phyloP scores from a whole-genome alignment of 306 rosid species.

The Corylus americana region DNA sequence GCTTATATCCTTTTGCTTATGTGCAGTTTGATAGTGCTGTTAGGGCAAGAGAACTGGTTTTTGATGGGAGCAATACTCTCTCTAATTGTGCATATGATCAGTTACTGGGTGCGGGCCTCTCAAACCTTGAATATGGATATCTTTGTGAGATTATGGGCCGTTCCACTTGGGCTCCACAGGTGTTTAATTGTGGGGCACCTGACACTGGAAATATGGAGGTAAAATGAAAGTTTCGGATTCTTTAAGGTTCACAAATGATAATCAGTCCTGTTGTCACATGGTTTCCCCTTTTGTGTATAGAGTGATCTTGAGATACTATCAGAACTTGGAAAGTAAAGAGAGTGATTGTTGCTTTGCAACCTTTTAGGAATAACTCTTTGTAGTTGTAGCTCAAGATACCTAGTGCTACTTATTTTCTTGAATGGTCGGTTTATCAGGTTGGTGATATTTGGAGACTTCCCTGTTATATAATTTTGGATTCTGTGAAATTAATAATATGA shows the following conservation, averaged over 20 bases:
- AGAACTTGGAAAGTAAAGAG: background rate
- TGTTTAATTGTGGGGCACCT: slow-evolving; percentile 90
- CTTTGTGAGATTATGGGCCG: slow-evolving; percentile 98
- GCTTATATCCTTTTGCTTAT: slow-evolving; percentile 21
- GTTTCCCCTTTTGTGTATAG: background rate
- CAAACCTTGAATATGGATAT: slow-evolving; percentile 96
- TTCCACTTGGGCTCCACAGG: slow-evolving; percentile 92
- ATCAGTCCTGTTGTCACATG: slow-evolving; percentile 3
- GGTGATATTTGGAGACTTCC: background rate
- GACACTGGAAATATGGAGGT: slow-evolving; percentile 99
- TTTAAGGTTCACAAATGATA: slow-evolving; percentile 16
- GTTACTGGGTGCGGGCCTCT: slow-evolving; percentile 86
- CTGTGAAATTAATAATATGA: background rate
- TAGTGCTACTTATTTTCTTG: background rate
- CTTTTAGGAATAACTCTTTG: background rate
- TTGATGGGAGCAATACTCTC: slow-evolving; percentile 51
- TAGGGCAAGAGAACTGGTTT: slow-evolving; percentile 66
- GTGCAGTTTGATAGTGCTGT: slow-evolving; percentile 91
- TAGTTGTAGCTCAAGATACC: background rate
- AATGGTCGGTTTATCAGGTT: background rate
- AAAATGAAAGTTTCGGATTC: slow-evolving; percentile 32
- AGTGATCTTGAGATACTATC: no score
- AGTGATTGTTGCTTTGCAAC: background rate
- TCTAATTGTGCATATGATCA: slow-evolving; percentile 43
- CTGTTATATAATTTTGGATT: background rate